These are phyloP conservation scores for Tubosaeta sp. DNA, from an alignment of 768 basidiomycete genomes.

Conservation along the genomic window DNA sequence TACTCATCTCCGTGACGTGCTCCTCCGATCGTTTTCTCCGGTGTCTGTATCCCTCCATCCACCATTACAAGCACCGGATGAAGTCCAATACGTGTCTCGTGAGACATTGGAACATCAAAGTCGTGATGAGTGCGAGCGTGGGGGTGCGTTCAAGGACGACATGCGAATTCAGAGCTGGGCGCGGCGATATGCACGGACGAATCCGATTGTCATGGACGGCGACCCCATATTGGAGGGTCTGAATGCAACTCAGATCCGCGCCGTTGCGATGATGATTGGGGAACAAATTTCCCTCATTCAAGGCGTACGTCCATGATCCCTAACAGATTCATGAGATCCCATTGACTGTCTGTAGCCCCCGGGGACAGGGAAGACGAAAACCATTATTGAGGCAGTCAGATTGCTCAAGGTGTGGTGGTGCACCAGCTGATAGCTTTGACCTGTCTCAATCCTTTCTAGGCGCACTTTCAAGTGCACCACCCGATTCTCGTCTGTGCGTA, in stretches of 20 bases:
- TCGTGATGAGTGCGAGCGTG: conserved; percentile 20
- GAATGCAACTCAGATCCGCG: conserved; percentile 74
- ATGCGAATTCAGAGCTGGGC: conserved; percentile 82
- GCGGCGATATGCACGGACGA: conserved; percentile 50
- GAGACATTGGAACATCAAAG: conserved; percentile 37
- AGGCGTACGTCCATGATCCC: conserved; percentile 52
- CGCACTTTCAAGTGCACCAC: conserved; percentile 75
- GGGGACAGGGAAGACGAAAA: conserved; percentile 91
- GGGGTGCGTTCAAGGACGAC: conserved; percentile 64
- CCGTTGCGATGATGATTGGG: conserved; percentile 84
- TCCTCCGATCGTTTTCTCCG: conserved; percentile 55
- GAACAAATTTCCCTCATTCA: conserved; percentile 78
- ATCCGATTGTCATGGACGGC: conserved; percentile 67
- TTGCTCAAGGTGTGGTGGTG: conserved; percentile 58
- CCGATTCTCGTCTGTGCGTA: conserved; percentile 91
- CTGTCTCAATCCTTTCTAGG: conserved; percentile 33
- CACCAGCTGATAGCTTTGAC: neutral
- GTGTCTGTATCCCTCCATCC: conserved; percentile 20
- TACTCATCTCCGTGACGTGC: conserved; percentile 65
- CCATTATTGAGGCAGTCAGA: conserved; percentile 80
- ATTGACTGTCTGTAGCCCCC: conserved; percentile 54
- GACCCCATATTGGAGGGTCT: conserved; percentile 66
- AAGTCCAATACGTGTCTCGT: conserved; percentile 34
- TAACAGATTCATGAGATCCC: neutral
- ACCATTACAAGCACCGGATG: conserved; percentile 38